Evolutionary conservation across 2,329 filamentous ascomycete genomes (phyloP), one percentile per base, ranked within the genome.

Genomic region (Ascosphaera apis): DNA sequence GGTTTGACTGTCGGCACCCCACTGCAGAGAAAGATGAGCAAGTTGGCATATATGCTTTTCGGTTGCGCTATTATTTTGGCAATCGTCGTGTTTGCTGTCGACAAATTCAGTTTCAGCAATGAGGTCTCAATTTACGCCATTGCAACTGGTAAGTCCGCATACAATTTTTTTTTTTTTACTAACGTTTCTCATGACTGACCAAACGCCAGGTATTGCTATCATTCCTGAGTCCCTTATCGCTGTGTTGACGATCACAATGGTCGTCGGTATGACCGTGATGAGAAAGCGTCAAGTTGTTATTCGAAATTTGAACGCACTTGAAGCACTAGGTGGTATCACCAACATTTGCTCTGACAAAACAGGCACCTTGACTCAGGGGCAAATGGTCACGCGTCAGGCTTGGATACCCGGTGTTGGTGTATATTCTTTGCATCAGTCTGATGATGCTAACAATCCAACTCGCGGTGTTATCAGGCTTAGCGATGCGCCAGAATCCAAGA

Each of bases 41-140:
- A 84, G 54, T 75, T 92, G 47, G 82, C 83, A 18, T 72, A 88
- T 31, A 51, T 81, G 3, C 67, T 91, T 2, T 91, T 91, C 48
- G 72, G 65, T 33, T 67, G 82, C 35, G 83, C 69, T 4, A 62
- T 73, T 31, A 44, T 73, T 7, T 58, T 70, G 33, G 67, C 69
- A 8, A 67, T 74, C 43, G 71, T 73, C 44, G 67, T 73, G 15
- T 66, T 72, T 42, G 68, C 63, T 2, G 67, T 67, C 39, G 72
- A 65, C 50, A 51, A 59, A 19, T 71, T 69, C 49, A 55, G 65
- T 38, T 56, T 65, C 27, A 60, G 64, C 12, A 61, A 64, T 36
- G 66, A 72, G 46, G 66, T 71, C 35, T 60, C 67, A 37, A 70
- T 72, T 42, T 72, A 72, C 52, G 62, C 62, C 9, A 65, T 67